Evolutionary conservation across 768 basidiomycete genomes (phyloP).

Genomic region (Trametes cingulata): DNA sequence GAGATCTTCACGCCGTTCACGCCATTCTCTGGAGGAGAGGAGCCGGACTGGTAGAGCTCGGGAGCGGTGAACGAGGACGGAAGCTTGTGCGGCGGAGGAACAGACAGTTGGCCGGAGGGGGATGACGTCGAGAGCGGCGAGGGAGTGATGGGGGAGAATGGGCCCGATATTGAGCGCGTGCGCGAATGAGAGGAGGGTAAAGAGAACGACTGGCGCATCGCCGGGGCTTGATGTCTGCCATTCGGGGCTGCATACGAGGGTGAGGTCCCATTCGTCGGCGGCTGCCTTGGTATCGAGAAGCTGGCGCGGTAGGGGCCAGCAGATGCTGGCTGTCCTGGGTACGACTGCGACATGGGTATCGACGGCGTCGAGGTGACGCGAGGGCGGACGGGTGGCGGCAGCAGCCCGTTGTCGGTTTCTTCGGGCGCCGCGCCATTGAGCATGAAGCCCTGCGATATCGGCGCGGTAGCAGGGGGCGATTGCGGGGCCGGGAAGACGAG

Average conservation of each 20-base stretch:
- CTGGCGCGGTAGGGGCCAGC: conserved; percentile 34
- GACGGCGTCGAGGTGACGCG: conserved; percentile 30
- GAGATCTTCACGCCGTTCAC: conserved; percentile 21
- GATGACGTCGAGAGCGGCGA: conserved; percentile 51
- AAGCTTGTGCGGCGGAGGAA: conserved; percentile 15
- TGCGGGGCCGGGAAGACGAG: conserved; percentile 23
- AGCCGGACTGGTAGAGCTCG: conserved; percentile 15
- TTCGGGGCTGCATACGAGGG: conserved; percentile 3
- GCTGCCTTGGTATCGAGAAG: conserved; percentile 25
- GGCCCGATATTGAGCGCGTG: conserved; percentile 51
- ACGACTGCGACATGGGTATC: conserved; percentile 26
- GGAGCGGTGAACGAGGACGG: conserved; percentile 21
- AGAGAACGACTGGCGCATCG: conserved; percentile 34
- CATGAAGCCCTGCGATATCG: conserved; percentile 13
- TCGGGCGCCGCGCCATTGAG: conserved; percentile 12
- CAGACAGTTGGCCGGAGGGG: conserved; percentile 30
- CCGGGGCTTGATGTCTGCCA: conserved; percentile 26
- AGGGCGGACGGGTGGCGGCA: conserved; percentile 8
- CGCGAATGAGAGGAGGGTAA: conserved; percentile 41
- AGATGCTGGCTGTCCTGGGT: conserved; percentile 27
- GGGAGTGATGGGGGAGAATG: conserved; percentile 49
- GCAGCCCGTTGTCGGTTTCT: not conserved
- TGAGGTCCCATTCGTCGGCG: conserved; percentile 15
- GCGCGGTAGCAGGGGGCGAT: conserved; percentile 17
- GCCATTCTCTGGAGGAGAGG: conserved; percentile 13